Evolutionary conservation across 257 asterid species (phyloP), one percentile per base, ranked within the genome.

Genomic region (Nicotiana attenuata): DNA sequence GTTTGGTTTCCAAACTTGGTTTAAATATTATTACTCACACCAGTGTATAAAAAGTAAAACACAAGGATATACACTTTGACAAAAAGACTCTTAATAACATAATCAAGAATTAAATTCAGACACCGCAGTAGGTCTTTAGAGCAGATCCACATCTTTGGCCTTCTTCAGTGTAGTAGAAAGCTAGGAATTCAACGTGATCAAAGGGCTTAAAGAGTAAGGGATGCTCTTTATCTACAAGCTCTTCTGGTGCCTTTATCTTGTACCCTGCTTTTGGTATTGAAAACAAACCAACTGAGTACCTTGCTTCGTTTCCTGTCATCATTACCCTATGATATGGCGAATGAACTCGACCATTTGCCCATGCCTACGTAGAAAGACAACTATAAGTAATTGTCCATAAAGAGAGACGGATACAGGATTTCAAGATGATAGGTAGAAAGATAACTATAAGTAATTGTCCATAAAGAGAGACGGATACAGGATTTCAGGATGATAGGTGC

Each of bases 261-360:
- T 81, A 85, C 2, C 90, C 94, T 0, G 78, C 20, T 79, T 85
- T 86, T 4, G 89, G 86, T 17, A 77, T 38, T 26, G 92, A 81
- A 76, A 88, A 88, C 5, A 88, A 26, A 29, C 90, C 97, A 4
- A 85, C 22, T 0, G 93, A 88, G 60, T 89, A 91, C n/a, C 97
- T 86, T 55, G 85, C 82, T 59, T 80, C 83, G 0, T 84, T 81
- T n/a, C 93, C 97, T 0, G 22, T 81, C 90, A 91, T 89, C 85
- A 76, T 87, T 7, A 92, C 91, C 26, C 90, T 81, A 60, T 92
- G 97, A 52, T 79, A 20, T 1, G 93, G 52, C 0, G 93, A 22
- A 80, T 90, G 87, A 41, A 92, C 68, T 55, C 86, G 79, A 0
- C 96, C 97, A 17, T 92, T 92, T 1, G 91, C 88, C 95, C 97